Evolutionary conservation across 73 alveolate genomes (phyloP), one percentile per base, ranked within the genome.

Genomic region (Stentor roeselii): DNA sequence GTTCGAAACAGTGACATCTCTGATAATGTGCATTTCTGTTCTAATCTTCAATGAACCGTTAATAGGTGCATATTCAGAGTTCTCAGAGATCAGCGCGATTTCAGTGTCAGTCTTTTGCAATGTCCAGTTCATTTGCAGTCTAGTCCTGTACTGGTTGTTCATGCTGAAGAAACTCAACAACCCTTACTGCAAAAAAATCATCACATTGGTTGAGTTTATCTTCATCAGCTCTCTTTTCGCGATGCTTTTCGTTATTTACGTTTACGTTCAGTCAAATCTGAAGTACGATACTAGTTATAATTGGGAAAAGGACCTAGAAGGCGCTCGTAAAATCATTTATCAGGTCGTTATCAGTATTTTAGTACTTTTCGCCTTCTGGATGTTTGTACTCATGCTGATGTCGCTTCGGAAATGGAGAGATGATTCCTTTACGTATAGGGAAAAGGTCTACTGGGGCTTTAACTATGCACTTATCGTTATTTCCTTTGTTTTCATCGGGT

Each of bases 41-140:
- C 27, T 67, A 11, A 11, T 67, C n/a, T 67, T 67, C 80, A 67
- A 67, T 2, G 80, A 67, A 2, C 80, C 80, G 11, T 67, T 67
- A 67, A 21, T 67, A 1, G 2, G n/a, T 21, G n/a, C 37, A 21
- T 67, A 21, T 67, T 27, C 14, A 21, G 1, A 30, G 2, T 67
- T 21, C 34, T 32, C 37, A 30, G 41, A 34, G 42, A 36, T 21
- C 2, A 0, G 15, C 42, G 21, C 41, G 41, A 67, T 36, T 32
- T n/a, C 37, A 21, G 21, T 67, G 21, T 67, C 80, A 21, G 80
- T 67, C 21, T 67, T 67, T 34, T 67, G 80, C 34, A 32, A 21
- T 1, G 37, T 32, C 11, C 80, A 67, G 37, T 67, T 67, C 34
- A 32, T 67, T 15, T 21, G 50, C 0, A 27, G 80, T 32, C 37